phyloP scores from a whole-genome alignment of 805 yeast species.

The Hagleromyces aurorensis region DNA sequence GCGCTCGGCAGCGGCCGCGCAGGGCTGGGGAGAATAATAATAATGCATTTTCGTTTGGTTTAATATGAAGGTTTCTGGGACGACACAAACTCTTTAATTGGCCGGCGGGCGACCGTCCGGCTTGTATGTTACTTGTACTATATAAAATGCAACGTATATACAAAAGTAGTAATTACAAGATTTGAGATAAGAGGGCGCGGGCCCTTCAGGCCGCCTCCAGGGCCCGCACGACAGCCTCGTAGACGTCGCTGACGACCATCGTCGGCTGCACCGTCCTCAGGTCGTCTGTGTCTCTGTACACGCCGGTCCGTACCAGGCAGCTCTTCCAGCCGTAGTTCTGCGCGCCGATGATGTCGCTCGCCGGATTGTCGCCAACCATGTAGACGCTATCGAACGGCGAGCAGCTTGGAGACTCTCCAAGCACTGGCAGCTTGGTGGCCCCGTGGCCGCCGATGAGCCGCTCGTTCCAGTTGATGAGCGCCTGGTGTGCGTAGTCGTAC shows the following conservation, averaged over 20 bases:
- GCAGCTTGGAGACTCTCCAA: slow-evolving; percentile 35
- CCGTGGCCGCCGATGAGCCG: slow-evolving; percentile 26
- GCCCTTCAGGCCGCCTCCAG: slow-evolving; percentile 12
- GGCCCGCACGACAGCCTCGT: slow-evolving; percentile 38
- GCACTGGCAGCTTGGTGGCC: slow-evolving; percentile 33
- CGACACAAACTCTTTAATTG: too few relatives aligned
- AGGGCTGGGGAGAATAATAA: too few relatives aligned
- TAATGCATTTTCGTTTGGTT: too few relatives aligned
- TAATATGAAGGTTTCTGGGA: too few relatives aligned
- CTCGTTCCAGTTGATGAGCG: slow-evolving; percentile 46
- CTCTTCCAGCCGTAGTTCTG: slow-evolving; percentile 83
- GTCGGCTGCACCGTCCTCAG: slow-evolving; percentile 39
- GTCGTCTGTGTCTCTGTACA: slow-evolving; percentile 52
- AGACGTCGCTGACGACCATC: slow-evolving; percentile 42
- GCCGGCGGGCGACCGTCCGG: too few relatives aligned
- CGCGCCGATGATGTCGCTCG: slow-evolving; percentile 86
- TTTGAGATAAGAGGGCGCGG: background rate
- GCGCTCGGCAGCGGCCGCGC: too few relatives aligned
- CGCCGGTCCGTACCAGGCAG: slow-evolving; percentile 81
- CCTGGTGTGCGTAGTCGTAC: slow-evolving; percentile 75
- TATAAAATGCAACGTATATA: too few relatives aligned
- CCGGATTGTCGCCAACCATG: slow-evolving; percentile 98
- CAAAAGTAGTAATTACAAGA: too few relatives aligned
- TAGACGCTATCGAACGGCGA: slow-evolving; percentile 56
- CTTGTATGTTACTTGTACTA: too few relatives aligned